Evolutionary conservation across 2,329 filamentous ascomycete species (phyloP).

Genomic region (Cryoendolithus antarcticus): DNA sequence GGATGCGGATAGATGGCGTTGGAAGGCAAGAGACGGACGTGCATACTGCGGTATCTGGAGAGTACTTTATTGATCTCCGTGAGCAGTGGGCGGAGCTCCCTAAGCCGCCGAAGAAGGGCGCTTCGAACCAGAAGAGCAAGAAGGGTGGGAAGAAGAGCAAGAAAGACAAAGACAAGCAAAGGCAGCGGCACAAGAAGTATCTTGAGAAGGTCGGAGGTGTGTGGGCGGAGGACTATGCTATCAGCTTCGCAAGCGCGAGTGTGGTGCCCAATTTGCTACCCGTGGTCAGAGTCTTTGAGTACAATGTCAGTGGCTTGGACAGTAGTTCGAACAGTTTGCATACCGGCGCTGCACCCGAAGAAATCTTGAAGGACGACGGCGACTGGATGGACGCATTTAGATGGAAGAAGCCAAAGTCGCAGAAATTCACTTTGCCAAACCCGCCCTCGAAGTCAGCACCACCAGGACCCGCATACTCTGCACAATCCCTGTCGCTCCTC

Average conservation of each 20-base stretch:
- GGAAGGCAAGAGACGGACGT: constrained; percentile 34
- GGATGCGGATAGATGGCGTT: constrained; percentile 18
- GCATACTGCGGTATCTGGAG: constrained; percentile 52
- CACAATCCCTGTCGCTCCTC: constrained; percentile 65
- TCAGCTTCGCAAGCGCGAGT: constrained; percentile 72
- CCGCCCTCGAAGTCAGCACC: constrained; percentile 59
- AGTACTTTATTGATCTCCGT: constrained; percentile 70
- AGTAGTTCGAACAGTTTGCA: too few relatives aligned
- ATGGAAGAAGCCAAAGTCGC: constrained; percentile 38
- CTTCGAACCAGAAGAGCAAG: constrained; percentile 11
- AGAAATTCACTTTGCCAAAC: constrained; percentile 45
- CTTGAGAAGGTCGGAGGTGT: constrained; percentile 61
- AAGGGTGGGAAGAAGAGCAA: constrained; percentile 24
- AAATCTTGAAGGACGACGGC: constrained; percentile 12
- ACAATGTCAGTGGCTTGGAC: constrained; percentile 75
- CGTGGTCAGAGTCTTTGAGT: constrained; percentile 68
- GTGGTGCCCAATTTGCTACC: constrained; percentile 90
- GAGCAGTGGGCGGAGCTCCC: constrained; percentile 68
- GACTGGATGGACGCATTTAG: constrained; percentile 31
- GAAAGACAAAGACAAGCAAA: constrained; percentile 41
- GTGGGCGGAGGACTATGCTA: constrained; percentile 73
- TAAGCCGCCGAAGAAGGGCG: constrained; percentile 29
- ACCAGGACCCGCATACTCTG: constrained; percentile 82
- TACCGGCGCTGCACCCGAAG: not conserved
- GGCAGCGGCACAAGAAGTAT: constrained; percentile 39